Conservation (phyloP, 2,329 filamentous ascomycete genomes). For the Biscogniauxia mediterranea region DNA sequence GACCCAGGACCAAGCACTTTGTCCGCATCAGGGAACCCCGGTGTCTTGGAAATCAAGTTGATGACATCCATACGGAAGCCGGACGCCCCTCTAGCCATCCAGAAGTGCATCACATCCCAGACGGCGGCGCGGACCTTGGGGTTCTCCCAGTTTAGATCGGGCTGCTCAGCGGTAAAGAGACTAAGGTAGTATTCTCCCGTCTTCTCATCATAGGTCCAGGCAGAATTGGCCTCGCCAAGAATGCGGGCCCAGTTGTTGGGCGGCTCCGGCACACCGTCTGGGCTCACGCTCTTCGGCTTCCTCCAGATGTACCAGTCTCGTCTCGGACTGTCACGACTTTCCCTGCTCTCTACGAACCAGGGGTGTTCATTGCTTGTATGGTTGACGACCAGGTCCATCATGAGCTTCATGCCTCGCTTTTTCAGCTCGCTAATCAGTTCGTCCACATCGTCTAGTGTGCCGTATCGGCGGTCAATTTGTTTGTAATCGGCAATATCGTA, state of each 20-base stretch:
- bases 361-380: conserved; percentile 70
- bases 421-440: conserved; percentile 58
- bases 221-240: conserved; percentile 38
- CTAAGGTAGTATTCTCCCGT: conserved; percentile 36
- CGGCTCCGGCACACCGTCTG: conserved; percentile 60
- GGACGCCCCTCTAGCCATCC: conserved; percentile 71
- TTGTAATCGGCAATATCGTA: conserved; percentile 70
- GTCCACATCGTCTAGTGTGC: conserved; percentile 64
- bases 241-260: conserved; percentile 73
- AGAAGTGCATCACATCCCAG: conserved; percentile 74
- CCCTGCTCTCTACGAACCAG: conserved; percentile 68
- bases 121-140: conserved; percentile 65
- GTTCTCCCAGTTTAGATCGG: conserved; percentile 85
- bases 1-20: conserved; percentile 44
- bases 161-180: conserved; percentile 73
- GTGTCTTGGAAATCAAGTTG: conserved; percentile 68
- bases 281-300: conserved; percentile 49
- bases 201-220: neutral
- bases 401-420: conserved; percentile 62
- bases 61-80: conserved; percentile 76
- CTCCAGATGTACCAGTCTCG: conserved; percentile 66
- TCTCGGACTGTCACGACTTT: conserved; percentile 61
- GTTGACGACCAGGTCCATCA: conserved; percentile 75
- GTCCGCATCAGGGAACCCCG: conserved; percentile 57
- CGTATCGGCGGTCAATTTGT: conserved; percentile 62